Conservation (phyloP, 1,139 yeast genomes). For the Candida anutae region DNA sequence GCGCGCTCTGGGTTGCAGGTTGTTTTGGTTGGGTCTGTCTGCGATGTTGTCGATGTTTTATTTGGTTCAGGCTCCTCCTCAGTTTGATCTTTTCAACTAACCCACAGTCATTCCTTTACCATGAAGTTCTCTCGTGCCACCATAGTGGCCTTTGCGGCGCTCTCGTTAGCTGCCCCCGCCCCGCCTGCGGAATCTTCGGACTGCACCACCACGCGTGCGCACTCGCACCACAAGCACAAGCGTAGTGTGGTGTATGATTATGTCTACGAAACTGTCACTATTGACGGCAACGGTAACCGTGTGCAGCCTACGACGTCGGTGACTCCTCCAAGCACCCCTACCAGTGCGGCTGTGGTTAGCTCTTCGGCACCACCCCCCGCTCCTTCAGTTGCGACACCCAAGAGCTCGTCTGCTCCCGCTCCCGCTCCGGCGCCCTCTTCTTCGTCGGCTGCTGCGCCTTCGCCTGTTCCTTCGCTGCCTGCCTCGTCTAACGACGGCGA, state of each 20-base stretch:
- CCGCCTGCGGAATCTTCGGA: slow-evolving; percentile 19
- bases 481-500: too few species aligned
- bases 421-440: slow-evolving; percentile 21
- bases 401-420: slow-evolving; percentile 20
- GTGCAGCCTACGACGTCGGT: slow-evolving; percentile 3
- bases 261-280: slow-evolving; percentile 72
- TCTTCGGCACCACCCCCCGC: slow-evolving; percentile 4
- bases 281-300: slow-evolving; percentile 53
- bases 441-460: slow-evolving; percentile 6
- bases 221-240: slow-evolving; percentile 63
- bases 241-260: slow-evolving; percentile 77
- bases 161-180: slow-evolving; percentile 16
- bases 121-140: slow-evolving; percentile 27
- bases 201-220: slow-evolving; percentile 34
- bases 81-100: too few species aligned
- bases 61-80: too few species aligned
- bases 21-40: not conserved
- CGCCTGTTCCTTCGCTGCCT: slow-evolving; percentile 9
- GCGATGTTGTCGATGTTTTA: too few species aligned
- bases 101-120: slow-evolving; percentile 11
- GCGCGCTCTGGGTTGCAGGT: slow-evolving; percentile 1
- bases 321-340: slow-evolving; percentile 7
- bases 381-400: too few species aligned
- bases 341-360: slow-evolving; percentile 5
- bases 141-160: slow-evolving; percentile 28